Conservation (phyloP, 2,329 filamentous ascomycete species). For the Colletotrichum destructivum region DNA sequence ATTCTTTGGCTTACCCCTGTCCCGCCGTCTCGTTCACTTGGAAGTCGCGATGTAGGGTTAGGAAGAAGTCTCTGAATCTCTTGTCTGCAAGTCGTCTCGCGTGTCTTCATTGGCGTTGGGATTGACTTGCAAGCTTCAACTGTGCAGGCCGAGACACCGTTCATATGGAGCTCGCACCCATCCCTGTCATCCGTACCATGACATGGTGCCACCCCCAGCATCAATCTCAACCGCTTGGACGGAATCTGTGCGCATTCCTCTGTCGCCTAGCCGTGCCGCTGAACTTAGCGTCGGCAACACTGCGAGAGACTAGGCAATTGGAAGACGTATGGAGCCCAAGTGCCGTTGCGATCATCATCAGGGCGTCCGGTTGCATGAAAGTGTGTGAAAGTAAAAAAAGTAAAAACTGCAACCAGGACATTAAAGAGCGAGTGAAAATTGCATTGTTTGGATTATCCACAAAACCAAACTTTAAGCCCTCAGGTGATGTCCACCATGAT, state of each 20-base stretch:
- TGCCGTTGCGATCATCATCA: not conserved
- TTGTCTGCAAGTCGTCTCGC: not conserved
- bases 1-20: constrained; percentile 24
- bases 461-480: too few relatives aligned
- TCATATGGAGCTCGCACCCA: too few relatives aligned
- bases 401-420: not conserved
- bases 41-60: not conserved
- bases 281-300: not conserved
- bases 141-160: not conserved
- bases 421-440: not conserved
- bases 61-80: not conserved
- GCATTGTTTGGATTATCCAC: not conserved
- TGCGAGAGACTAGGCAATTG: not conserved
- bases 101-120: not conserved
- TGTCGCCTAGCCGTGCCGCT: not conserved
- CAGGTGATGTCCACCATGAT: not conserved
- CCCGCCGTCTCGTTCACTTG: too few relatives aligned
- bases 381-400: not conserved
- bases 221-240: too few relatives aligned
- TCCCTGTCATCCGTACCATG: too few relatives aligned
- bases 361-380: not conserved
- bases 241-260: not conserved
- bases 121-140: not conserved
- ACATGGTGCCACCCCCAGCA: too few relatives aligned
- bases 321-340: not conserved